Conservation (phyloP, 208 protist genomes). For the Spongospora subterranea region DNA sequence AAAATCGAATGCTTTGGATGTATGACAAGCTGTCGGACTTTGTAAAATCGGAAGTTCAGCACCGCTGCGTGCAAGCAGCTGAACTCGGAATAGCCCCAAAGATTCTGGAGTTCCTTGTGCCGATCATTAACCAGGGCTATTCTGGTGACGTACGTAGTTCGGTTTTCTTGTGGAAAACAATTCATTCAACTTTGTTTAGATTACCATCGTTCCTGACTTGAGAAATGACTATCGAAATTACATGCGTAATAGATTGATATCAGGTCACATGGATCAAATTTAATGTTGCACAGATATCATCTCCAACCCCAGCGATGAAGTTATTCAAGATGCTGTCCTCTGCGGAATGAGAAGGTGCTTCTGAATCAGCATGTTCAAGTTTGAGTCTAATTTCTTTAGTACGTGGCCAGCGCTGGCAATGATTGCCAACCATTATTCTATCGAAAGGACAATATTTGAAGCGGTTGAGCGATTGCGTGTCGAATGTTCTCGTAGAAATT, state of each 20-base stretch:
- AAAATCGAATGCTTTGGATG: not conserved
- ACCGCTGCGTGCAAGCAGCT: conserved; percentile 37
- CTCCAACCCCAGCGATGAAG: not conserved
- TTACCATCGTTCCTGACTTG: conserved; percentile 33
- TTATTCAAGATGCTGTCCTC: not conserved
- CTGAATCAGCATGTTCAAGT: not conserved
- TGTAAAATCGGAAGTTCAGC: conserved; percentile 49
- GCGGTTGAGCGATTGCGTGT: not conserved
- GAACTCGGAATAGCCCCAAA: conserved; percentile 1
- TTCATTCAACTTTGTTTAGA: too few relatives aligned
- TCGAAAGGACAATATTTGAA: conserved; percentile 22
- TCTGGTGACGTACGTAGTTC: not conserved
- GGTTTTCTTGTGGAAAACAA: not conserved
- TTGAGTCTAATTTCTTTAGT: not conserved
- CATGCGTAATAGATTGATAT: not conserved
- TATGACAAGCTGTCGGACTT: conserved; percentile 21
- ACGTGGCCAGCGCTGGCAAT: conserved; percentile 25
- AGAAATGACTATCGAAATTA: conserved; percentile 16
- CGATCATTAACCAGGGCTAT: conserved; percentile 23
- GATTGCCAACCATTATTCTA: conserved; percentile 42
- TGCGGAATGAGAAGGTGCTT: not conserved
- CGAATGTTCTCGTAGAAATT: not conserved
- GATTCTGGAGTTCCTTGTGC: conserved; percentile 25
- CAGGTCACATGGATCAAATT: not conserved
- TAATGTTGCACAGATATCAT: conserved; percentile 17